phyloP scores from a whole-genome alignment of 306 rosid species.

The Rosa rugosa region DNA sequence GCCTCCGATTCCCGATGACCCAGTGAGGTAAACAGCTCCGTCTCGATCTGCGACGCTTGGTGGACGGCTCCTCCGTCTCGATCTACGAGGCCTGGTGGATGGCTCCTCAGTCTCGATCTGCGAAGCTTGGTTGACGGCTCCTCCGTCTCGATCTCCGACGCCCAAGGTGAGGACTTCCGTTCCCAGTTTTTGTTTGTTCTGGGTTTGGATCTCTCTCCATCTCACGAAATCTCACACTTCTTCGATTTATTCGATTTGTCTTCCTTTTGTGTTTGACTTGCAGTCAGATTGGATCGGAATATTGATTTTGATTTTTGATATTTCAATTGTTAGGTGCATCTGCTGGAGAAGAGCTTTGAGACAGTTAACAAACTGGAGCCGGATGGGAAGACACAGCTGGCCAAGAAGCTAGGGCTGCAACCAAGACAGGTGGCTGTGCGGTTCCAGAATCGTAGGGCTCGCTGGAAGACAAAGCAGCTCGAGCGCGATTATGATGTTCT shows the following conservation, averaged over 20 bases:
- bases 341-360: slow-evolving; percentile 96
- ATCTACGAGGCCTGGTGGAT: no score
- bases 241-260: neutral
- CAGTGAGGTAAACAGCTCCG: no score
- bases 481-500: slow-evolving; percentile 92
- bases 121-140: no score
- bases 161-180: no score
- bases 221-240: no score
- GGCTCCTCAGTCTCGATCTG: no score
- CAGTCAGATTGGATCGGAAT: neutral
- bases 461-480: slow-evolving; percentile 99
- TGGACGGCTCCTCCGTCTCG: no score
- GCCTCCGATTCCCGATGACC: no score
- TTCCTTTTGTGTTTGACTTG: neutral
- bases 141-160: no score
- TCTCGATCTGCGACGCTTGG: no score
- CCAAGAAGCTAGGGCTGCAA: slow-evolving; percentile 93
- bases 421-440: slow-evolving; percentile 98
- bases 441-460: slow-evolving; percentile 98
- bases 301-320: neutral
- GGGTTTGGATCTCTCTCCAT: no score
- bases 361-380: slow-evolving; percentile 98
- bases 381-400: slow-evolving; percentile 80
- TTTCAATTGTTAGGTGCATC: slow-evolving; percentile 51
- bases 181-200: no score